Evolutionary conservation across 129 eudicot genomes (phyloP), one percentile per base, ranked within the genome.

Genomic region (Pittosporum tobira): DNA sequence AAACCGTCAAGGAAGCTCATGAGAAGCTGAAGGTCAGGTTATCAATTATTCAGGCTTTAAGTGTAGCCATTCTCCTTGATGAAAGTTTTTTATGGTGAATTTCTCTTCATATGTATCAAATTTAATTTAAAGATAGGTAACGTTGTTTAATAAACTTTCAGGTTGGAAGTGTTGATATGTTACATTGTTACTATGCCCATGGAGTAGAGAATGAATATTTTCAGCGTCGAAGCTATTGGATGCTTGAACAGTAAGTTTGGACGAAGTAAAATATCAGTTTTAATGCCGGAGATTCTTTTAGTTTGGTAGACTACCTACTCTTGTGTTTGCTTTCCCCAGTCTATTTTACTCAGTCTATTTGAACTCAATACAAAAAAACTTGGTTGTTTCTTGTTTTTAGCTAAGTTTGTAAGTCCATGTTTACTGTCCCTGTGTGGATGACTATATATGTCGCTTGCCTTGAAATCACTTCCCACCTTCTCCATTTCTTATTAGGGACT

Each of bases 161-260:
- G 84, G 84, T 60, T 40, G 84, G 76, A 59, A 72, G 83, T 42
- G 54, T 73, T 69, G 79, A 78, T 49, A 58, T 67, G 79, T 44
- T 78, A 46, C 73, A 78, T 56, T 73, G 84, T 68, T 78, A 78
- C 66, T 78, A 73, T 60, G 79, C 84, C 22, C 84, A 68, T 71
- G 84, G 84, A 19, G 79, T 73, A 63, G 79, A 69, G 1, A 73
- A 78, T 61, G 76, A 69, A 49, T 43, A 48, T 60, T 78, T 78
- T 65, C 79, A 78, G 59, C 73, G 84, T 24, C 72, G 84, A 21
- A 57, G 79, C 66, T 78, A 78, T 68, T 78, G 84, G 79, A 5
- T 78, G 79, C 84, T 78, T 27, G 76, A 78, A 62, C 68, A 58
- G 83, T 77, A 38, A 49, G 83, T 72, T 13, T 37, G 49, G n/a